A percentile compares a stretch with the other conserved stretches of the same genome.
Evolutionary conservation across 192 early-diverging fungal species (phyloP).

Genomic region (Backusella tarrabulga): DNA sequence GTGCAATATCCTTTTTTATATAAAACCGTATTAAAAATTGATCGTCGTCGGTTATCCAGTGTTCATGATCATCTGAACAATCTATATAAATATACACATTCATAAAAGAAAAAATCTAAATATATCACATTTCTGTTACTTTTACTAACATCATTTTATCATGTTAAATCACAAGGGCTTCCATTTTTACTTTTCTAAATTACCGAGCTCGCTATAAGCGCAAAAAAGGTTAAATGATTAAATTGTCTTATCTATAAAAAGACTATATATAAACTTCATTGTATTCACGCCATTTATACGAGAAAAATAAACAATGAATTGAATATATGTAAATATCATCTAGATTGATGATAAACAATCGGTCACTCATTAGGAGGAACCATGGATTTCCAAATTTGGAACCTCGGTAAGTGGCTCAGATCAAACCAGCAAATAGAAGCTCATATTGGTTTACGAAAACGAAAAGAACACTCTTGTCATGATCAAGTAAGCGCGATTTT

Average conservation of each 20-base stretch:
- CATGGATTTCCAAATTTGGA: no score
- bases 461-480: no score
- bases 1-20: not conserved
- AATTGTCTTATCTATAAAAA: not conserved
- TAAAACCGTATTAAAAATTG: not conserved
- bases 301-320: not conserved
- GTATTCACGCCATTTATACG: constrained; percentile 39
- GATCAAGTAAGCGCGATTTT: no score
- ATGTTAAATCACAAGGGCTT: not conserved
- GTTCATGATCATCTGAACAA: not conserved
- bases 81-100: not conserved
- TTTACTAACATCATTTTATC: not conserved
- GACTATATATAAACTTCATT: constrained; percentile 28
- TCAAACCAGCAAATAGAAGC: no score
- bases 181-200: not conserved
- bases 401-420: no score
- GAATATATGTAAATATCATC: not conserved
- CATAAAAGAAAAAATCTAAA: not conserved
- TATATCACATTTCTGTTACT: no score
- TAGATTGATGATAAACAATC: no score
- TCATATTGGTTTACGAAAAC: no score
- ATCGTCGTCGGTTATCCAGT: not conserved
- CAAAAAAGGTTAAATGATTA: not conserved
- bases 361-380: no score
- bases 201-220: not conserved